These are phyloP conservation scores for Sphagnum magellanicum DNA, from an alignment of 228 moss, liverwort and hornwort genomes.

Conservation along the genomic window DNA sequence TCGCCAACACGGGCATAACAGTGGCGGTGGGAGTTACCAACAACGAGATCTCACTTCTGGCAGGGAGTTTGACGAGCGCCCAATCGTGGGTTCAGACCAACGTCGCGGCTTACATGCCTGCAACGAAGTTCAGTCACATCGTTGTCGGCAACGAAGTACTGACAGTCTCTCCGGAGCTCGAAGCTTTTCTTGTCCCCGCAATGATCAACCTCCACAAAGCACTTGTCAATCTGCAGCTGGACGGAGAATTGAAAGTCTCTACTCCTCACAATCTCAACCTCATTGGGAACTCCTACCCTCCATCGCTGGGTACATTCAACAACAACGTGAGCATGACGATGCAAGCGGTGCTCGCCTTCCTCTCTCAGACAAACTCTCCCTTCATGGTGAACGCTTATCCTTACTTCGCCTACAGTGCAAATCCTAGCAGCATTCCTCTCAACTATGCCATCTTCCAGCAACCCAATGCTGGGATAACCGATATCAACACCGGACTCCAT, in stretches of 20 bases:
- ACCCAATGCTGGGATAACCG: constrained; percentile 24
- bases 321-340: constrained; percentile 8
- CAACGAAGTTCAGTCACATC: constrained; percentile 20
- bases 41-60: constrained; percentile 19
- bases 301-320: constrained; percentile 40
- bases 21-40: constrained; percentile 25
- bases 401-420: constrained; percentile 31
- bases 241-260: constrained; percentile 25
- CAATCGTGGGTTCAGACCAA: constrained; percentile 32
- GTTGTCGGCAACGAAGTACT: constrained; percentile 47
- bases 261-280: constrained; percentile 47
- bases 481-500: constrained; percentile 9
- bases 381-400: constrained; percentile 51
- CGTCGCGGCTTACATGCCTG: constrained; percentile 24
- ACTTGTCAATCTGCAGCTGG: constrained; percentile 25
- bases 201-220: constrained; percentile 43
- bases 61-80: constrained; percentile 10
- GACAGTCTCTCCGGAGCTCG: constrained; percentile 2
- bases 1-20: constrained; percentile 14
- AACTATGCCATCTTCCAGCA: constrained; percentile 19
- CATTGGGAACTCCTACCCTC: constrained; percentile 39
- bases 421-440: constrained; percentile 13
- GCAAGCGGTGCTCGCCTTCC: constrained; percentile 37
- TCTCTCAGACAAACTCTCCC: constrained; percentile 33
- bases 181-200: constrained; percentile 21